phyloP scores from a whole-genome alignment of 768 basidiomycete species.

The Phlebiopsis gigantea region DNA sequence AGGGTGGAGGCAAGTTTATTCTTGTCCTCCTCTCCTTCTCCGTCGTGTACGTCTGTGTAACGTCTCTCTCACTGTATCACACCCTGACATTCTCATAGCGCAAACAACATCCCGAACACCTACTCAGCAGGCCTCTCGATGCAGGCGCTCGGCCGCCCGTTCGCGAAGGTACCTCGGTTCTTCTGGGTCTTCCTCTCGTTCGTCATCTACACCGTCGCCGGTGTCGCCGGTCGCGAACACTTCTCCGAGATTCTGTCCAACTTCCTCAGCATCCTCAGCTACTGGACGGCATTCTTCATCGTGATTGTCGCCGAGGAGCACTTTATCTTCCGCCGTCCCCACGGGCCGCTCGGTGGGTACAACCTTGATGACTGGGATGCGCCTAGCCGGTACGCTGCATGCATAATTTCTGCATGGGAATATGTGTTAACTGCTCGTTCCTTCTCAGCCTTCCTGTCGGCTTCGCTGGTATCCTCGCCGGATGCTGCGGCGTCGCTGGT shows the following conservation, averaged over 20 bases:
- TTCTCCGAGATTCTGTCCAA: constrained; percentile 40
- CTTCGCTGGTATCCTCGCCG: constrained; percentile 42
- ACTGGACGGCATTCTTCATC: constrained; percentile 49
- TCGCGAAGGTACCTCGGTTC: constrained; percentile 38
- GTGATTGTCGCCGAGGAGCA: constrained; percentile 44
- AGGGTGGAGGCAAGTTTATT: constrained; percentile 41
- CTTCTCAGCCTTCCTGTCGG: constrained; percentile 39
- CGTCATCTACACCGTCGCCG: constrained; percentile 40
- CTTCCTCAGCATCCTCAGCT: constrained; percentile 33
- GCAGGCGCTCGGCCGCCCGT: constrained; percentile 35
- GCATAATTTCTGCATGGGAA: neutral
- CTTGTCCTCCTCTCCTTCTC: constrained; percentile 40
- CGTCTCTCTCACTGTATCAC: neutral
- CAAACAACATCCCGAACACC: constrained; percentile 45
- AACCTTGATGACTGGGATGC: constrained; percentile 44
- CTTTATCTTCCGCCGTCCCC: constrained; percentile 40
- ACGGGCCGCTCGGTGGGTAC: constrained; percentile 43
- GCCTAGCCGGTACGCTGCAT: constrained; percentile 28
- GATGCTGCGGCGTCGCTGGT: constrained; percentile 40
- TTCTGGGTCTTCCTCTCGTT: constrained; percentile 34
- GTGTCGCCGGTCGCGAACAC: constrained; percentile 40
- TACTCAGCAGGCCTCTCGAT: constrained; percentile 43
- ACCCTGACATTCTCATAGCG: constrained; percentile 35
- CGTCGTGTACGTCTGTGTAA: constrained; percentile 26
- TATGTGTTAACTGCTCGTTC: neutral